Percentiles rank a stretch among this genome's conserved stretches.
phyloP scores from a whole-genome alignment of 2,329 filamentous ascomycete species.

The Penicillium sp. region DNA sequence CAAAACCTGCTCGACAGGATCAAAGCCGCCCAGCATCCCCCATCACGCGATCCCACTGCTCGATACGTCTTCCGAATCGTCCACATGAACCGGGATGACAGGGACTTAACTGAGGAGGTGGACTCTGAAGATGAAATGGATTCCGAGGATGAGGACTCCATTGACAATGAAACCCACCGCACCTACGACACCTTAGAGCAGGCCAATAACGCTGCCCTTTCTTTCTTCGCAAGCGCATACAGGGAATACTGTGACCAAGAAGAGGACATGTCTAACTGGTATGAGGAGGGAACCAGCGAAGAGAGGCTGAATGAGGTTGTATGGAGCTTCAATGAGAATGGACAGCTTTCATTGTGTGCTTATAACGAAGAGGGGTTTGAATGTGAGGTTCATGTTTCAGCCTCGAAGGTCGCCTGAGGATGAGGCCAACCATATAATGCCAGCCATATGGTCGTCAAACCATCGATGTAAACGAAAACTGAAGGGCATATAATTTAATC shows the following conservation, averaged over 20 bases:
- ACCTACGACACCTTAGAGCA: conserved; percentile 4
- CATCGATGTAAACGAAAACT: not conserved
- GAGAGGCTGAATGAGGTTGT: not conserved
- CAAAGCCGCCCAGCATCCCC: not conserved
- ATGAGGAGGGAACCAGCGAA: not conserved
- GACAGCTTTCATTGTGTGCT: conserved; percentile 1
- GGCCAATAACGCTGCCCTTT: conserved; percentile 11
- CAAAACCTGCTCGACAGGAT: not conserved
- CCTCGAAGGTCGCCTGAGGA: not conserved
- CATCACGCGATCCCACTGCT: not conserved
- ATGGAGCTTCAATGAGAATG: not conserved
- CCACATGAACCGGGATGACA: not conserved
- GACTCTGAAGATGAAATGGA: not conserved
- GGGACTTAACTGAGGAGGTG: not conserved
- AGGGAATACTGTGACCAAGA: not conserved
- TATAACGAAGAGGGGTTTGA: not conserved
- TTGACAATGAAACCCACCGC: not conserved
- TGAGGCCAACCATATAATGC: too few relatives aligned
- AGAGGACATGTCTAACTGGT: not conserved
- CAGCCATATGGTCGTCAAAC: too few relatives aligned
- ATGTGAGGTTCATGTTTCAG: not conserved
- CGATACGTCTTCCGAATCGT: not conserved
- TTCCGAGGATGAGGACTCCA: not conserved
- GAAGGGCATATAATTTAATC: not conserved
- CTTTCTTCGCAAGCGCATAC: conserved; percentile 7